Conservation (phyloP, 2,329 filamentous ascomycete species). For the Anthostomella pinea region DNA sequence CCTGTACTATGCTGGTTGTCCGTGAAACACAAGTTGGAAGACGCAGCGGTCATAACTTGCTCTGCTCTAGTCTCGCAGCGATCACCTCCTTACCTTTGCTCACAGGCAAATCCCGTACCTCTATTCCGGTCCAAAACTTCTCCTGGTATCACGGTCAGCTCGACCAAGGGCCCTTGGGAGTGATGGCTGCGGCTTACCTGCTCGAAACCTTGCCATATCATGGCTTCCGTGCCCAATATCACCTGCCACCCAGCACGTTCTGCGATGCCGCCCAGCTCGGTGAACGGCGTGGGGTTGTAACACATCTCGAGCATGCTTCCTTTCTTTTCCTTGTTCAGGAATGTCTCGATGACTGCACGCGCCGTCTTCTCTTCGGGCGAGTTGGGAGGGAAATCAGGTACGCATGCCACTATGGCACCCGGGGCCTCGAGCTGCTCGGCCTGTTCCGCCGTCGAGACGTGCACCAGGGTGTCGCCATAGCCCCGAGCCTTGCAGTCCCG, state of each 20-base stretch:
- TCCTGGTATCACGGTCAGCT: no score
- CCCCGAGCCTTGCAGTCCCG: constrained; percentile 58
- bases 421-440: constrained; percentile 57
- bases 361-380: constrained; percentile 61
- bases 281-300: constrained; percentile 72
- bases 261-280: constrained; percentile 61
- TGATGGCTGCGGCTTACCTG: no score
- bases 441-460: constrained; percentile 60
- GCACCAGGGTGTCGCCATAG: constrained; percentile 58
- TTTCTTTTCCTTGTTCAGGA: constrained; percentile 50
- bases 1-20: no score
- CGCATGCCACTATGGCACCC: constrained; percentile 68
- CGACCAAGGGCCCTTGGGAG: no score
- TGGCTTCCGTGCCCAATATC: constrained; percentile 70
- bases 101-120: constrained; percentile 57
- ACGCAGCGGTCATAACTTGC: constrained; percentile 30
- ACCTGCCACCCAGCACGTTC: constrained; percentile 66
- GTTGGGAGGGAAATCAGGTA: constrained; percentile 72
- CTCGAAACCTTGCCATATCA: constrained; percentile 76
- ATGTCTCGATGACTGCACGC: constrained; percentile 52
- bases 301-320: constrained; percentile 79
- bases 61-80: constrained; percentile 38
- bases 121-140: constrained; percentile 62
- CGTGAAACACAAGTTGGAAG: no score
- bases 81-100: constrained; percentile 55